Percentiles rank a stretch among this genome's conserved stretches.
Conservation (phyloP, 306 rosid species). For the Mimosa pudica region DNA sequence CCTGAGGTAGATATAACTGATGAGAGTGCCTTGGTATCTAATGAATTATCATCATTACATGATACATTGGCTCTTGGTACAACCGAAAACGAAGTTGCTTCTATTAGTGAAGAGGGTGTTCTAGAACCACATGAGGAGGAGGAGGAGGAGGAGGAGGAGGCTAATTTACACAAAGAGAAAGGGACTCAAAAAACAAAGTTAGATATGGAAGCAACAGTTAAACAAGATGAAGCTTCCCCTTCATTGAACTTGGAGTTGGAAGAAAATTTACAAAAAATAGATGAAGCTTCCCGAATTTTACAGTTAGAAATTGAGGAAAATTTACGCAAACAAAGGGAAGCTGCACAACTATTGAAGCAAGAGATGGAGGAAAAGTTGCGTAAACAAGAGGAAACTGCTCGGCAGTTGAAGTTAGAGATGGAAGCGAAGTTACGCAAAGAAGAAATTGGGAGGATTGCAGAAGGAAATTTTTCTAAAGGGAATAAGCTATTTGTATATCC, state of each 20-base stretch:
- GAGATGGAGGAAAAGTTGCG: constrained; percentile 40
- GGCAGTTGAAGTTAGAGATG: constrained; percentile 53
- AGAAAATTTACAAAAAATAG: constrained; percentile 45
- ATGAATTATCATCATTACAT: constrained; percentile 38
- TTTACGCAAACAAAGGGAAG: constrained; percentile 42
- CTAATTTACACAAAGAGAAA: constrained; percentile 7
- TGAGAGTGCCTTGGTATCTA: constrained; percentile 41
- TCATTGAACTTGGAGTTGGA: constrained; percentile 48
- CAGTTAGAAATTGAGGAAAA: constrained; percentile 53
- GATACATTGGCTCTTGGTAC: constrained; percentile 34
- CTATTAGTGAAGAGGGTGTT: constrained; percentile 42
- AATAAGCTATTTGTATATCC: constrained; percentile 75
- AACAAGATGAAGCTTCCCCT: constrained; percentile 52
- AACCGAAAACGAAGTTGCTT: constrained; percentile 41
- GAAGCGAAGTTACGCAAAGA: constrained; percentile 55
- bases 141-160: constrained; percentile 51
- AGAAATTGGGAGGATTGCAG: constrained; percentile 71
- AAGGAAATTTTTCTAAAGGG: constrained; percentile 59
- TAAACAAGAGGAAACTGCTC: constrained; percentile 47
- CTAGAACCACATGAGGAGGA: constrained; percentile 33
- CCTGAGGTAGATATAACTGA: constrained; percentile 40
- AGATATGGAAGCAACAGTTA: constrained; percentile 57
- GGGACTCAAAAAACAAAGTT: constrained; percentile 48
- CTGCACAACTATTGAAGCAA: constrained; percentile 31
- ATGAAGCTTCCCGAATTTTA: constrained; percentile 23